Conservation (phyloP, 1,284 basidiomycete genomes). For the Papiliotrema flavescens region DNA sequence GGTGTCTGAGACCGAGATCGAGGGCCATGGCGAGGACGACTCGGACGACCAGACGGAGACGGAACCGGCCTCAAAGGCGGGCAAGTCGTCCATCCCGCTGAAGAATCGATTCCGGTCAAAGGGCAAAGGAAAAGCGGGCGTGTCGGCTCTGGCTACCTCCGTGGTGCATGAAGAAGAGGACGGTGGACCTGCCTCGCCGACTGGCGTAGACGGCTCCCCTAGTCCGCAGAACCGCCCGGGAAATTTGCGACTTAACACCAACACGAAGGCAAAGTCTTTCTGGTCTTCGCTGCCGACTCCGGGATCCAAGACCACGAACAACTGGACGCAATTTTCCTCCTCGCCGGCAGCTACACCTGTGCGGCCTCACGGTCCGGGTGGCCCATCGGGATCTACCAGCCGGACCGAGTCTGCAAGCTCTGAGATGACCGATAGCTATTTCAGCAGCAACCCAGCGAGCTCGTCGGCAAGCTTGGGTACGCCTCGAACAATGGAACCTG, state of each 20-base stretch:
- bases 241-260: neutral
- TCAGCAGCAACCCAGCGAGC: neutral
- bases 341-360: slow-evolving; percentile 6
- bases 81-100: neutral
- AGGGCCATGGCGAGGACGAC: slow-evolving; percentile 16
- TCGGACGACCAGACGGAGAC: slow-evolving; percentile 20
- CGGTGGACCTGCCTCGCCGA: too few species aligned
- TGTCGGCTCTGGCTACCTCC: slow-evolving; percentile 18
- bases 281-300: slow-evolving; percentile 29
- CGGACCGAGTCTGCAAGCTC: neutral
- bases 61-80: slow-evolving; percentile 2
- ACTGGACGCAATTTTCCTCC: slow-evolving; percentile 22
- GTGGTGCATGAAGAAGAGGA: slow-evolving; percentile 25
- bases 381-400: too few species aligned
- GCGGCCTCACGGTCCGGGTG: neutral
- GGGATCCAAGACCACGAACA: slow-evolving; percentile 9
- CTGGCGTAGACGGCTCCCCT: slow-evolving; percentile 1
- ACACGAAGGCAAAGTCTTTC: slow-evolving; percentile 15
- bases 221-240: neutral
- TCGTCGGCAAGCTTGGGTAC: neutral
- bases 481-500: slow-evolving; percentile 1
- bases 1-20: slow-evolving; percentile 21
- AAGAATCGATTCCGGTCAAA: slow-evolving; percentile 6
- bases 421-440: neutral
- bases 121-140: slow-evolving; percentile 7